phyloP scores from a whole-genome alignment of 2,329 filamentous ascomycete species.

The Curvularia spicifera region DNA sequence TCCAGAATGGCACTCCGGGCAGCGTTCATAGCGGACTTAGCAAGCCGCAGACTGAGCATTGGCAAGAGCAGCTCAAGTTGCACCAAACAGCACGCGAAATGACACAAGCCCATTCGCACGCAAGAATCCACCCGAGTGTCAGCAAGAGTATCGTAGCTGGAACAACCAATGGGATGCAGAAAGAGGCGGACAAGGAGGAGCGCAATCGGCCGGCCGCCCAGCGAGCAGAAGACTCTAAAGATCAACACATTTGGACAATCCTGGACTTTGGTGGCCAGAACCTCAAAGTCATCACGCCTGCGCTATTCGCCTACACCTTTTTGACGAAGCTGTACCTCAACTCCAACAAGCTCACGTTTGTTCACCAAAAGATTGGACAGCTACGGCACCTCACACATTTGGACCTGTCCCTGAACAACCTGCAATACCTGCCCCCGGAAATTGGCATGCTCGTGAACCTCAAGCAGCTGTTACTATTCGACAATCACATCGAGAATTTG shows the following conservation, averaged over 20 bases:
- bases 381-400: slow-evolving; percentile 81
- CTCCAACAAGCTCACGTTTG: slow-evolving; percentile 82
- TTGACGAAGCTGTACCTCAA: slow-evolving; percentile 91
- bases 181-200: slow-evolving; percentile 61
- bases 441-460: slow-evolving; percentile 96
- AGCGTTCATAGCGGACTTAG: slow-evolving; percentile 62
- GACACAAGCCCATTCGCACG: slow-evolving; percentile 76
- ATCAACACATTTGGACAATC: slow-evolving; percentile 83
- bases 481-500: slow-evolving; percentile 83
- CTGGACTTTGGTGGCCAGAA: slow-evolving; percentile 97
- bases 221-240: slow-evolving; percentile 47
- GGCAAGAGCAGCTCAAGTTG: slow-evolving; percentile 84
- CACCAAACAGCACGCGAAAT: slow-evolving; percentile 75
- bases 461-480: slow-evolving; percentile 83
- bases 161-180: slow-evolving; percentile 57
- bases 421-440: slow-evolving; percentile 82
- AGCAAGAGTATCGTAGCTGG: slow-evolving; percentile 69
- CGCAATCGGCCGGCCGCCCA: slow-evolving; percentile 71
- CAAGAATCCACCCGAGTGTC: slow-evolving; percentile 71
- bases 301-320: slow-evolving; percentile 86
- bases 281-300: slow-evolving; percentile 77
- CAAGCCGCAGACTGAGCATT: slow-evolving; percentile 72
- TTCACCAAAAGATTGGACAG: slow-evolving; percentile 83
- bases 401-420: slow-evolving; percentile 87
- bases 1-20: slow-evolving; percentile 65